Evolutionary conservation across 805 yeast genomes (phyloP).

Genomic region (Zygosaccharomyces pseudorouxii): DNA sequence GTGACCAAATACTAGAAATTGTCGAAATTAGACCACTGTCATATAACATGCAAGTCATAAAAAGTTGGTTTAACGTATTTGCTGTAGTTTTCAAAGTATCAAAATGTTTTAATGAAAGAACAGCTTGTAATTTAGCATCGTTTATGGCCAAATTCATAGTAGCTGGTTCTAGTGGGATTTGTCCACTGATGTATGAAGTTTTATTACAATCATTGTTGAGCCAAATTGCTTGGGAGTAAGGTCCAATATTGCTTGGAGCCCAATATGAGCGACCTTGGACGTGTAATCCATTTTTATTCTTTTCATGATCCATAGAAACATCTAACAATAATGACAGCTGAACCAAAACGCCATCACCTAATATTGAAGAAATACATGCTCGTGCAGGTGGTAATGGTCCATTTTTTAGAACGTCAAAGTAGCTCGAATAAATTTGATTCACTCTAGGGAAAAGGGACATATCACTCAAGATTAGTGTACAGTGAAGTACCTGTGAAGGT

Average conservation of each 20-base stretch:
- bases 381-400: slow-evolving; percentile 81
- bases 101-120: slow-evolving; percentile 71
- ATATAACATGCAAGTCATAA: slow-evolving; percentile 54
- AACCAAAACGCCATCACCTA: slow-evolving; percentile 24
- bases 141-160: slow-evolving; percentile 48
- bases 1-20: slow-evolving; percentile 43
- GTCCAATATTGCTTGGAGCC: slow-evolving; percentile 99
- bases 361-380: slow-evolving; percentile 68
- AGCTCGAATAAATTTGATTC: slow-evolving; percentile 54
- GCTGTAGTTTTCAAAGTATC: slow-evolving; percentile 55
- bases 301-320: slow-evolving; percentile 13
- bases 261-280: slow-evolving; percentile 92
- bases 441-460: slow-evolving; percentile 62
- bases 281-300: slow-evolving; percentile 65
- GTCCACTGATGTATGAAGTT: slow-evolving; percentile 74
- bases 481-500: slow-evolving; percentile 49
- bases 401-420: slow-evolving; percentile 40
- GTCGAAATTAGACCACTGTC: slow-evolving; percentile 26
- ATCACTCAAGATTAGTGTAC: slow-evolving; percentile 55
- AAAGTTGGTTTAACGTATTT: slow-evolving; percentile 41
- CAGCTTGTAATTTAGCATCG: slow-evolving; percentile 37
- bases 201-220: slow-evolving; percentile 42
- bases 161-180: slow-evolving; percentile 78
- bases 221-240: slow-evolving; percentile 81
- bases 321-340: slow-evolving; percentile 61